Conservation (phyloP, 1,139 yeast species). For the Yamadazyma sp. region DNA sequence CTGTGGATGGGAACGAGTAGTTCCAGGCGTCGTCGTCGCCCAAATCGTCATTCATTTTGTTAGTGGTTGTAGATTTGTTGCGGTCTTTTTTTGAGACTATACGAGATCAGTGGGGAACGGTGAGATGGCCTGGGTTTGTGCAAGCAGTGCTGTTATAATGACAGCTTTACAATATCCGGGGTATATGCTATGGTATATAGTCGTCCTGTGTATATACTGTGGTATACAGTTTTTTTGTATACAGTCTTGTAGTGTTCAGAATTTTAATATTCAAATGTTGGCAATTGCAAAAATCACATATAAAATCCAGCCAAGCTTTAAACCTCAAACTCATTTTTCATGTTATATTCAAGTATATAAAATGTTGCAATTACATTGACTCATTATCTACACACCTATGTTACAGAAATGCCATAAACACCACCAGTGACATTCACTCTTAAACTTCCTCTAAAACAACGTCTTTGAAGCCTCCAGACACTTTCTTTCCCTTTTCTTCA, state of each 20-base stretch:
- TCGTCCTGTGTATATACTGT: too few species aligned
- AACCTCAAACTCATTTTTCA: too few species aligned
- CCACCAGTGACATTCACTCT: slow-evolving; percentile 9
- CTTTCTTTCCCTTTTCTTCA: slow-evolving; percentile 55
- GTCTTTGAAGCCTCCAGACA: slow-evolving; percentile 49
- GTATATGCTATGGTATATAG: too few species aligned
- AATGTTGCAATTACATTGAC: slow-evolving; percentile 2
- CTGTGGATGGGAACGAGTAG: slow-evolving; percentile 42
- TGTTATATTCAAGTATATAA: slow-evolving; percentile 3
- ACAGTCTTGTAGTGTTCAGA: too few species aligned
- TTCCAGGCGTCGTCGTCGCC: slow-evolving; percentile 46
- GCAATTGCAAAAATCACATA: too few species aligned
- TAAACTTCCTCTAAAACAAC: slow-evolving; percentile 51
- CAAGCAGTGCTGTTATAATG: too few species aligned
- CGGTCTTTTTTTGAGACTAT: neutral
- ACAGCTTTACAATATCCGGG: too few species aligned
- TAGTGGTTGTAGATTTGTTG: neutral
- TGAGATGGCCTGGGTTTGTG: neutral
- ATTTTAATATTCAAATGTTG: too few species aligned
- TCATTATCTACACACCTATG: slow-evolving; percentile 8
- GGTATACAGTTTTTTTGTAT: too few species aligned
- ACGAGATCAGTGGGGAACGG: slow-evolving; percentile 1
- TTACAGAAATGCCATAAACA: slow-evolving; percentile 2
- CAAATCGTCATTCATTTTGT: slow-evolving; percentile 3
- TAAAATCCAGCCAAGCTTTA: too few species aligned